Conservation (phyloP, 495 filamentous ascomycete species). For the Penicillium diatomitis region DNA sequence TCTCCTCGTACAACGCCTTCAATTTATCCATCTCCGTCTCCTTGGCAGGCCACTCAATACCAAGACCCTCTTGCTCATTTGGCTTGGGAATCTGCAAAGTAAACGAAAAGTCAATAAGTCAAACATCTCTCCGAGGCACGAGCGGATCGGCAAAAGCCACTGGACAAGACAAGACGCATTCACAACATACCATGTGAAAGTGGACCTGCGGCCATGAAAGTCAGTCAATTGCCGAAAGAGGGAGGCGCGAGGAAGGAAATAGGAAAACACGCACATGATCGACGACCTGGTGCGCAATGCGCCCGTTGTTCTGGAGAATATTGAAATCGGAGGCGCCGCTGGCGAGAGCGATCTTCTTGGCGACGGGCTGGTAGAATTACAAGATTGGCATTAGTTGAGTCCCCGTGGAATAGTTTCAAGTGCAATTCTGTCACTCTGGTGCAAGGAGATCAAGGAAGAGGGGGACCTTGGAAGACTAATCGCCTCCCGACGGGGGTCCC, state of each 20-base stretch:
- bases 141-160: too few species aligned
- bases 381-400: constrained; percentile 4
- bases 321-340: constrained; percentile 77
- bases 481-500: too few species aligned
- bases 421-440: too few species aligned
- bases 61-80: constrained; percentile 71
- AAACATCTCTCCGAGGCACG: too few species aligned
- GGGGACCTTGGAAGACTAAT: too few species aligned
- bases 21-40: constrained; percentile 71
- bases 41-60: constrained; percentile 71
- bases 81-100: constrained; percentile 81
- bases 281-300: constrained; percentile 87
- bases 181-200: constrained; percentile 72
- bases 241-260: neutral
- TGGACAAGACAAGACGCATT: too few species aligned
- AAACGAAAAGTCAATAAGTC: too few species aligned
- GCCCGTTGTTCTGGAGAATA: constrained; percentile 93
- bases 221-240: neutral
- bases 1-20: constrained; percentile 67
- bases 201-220: constrained; percentile 49
- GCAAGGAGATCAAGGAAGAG: too few species aligned
- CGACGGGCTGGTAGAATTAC: constrained; percentile 52
- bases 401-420: too few species aligned
- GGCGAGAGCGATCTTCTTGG: constrained; percentile 76
- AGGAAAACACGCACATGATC: constrained; percentile 59